Evolutionary conservation across 805 yeast genomes (phyloP).

Genomic region (Metschnikowia corniflorae): DNA sequence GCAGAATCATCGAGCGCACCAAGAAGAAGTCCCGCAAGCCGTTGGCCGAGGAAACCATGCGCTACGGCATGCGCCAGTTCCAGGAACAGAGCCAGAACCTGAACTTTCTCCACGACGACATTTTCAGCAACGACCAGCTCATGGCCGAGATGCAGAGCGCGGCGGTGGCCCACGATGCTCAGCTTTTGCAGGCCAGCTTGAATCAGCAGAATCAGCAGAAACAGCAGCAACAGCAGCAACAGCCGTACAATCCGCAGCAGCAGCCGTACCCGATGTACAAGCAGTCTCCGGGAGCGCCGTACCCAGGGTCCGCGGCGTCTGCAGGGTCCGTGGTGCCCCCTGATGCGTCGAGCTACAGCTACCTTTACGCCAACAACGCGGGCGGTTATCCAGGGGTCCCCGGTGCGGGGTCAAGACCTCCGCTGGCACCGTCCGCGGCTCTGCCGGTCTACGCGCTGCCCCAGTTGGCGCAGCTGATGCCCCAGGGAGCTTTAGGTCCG

Average conservation of each 20-base stretch:
- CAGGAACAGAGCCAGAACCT: constrained; percentile 35
- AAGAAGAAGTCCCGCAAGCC: constrained; percentile 44
- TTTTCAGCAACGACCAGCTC: constrained; percentile 22
- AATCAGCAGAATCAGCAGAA: constrained; percentile 1
- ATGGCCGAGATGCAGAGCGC: constrained; percentile 14
- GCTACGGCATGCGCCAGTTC: constrained; percentile 43
- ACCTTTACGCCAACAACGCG: constrained; percentile 6
- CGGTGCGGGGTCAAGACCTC: constrained; percentile 2
- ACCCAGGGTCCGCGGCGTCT: neutral
- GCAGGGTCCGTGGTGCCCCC: neutral
- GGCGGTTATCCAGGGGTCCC: neutral
- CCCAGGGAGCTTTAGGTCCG: neutral
- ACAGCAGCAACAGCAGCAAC: constrained; percentile 9
- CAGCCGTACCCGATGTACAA: constrained; percentile 6
- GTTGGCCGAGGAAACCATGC: constrained; percentile 45
- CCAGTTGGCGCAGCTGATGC: neutral
- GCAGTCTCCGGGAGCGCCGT: neutral
- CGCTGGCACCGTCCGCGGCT: constrained; percentile 8
- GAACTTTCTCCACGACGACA: constrained; percentile 32
- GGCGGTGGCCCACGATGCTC: constrained; percentile 10
- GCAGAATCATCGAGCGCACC: constrained; percentile 51
- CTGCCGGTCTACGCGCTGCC: constrained; percentile 9
- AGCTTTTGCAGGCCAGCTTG: constrained; percentile 6
- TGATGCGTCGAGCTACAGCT: constrained; percentile 8
- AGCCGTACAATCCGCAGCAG: constrained; percentile 13